phyloP scores from a whole-genome alignment of 495 filamentous ascomycete genomes.

The Tuber brumale region DNA sequence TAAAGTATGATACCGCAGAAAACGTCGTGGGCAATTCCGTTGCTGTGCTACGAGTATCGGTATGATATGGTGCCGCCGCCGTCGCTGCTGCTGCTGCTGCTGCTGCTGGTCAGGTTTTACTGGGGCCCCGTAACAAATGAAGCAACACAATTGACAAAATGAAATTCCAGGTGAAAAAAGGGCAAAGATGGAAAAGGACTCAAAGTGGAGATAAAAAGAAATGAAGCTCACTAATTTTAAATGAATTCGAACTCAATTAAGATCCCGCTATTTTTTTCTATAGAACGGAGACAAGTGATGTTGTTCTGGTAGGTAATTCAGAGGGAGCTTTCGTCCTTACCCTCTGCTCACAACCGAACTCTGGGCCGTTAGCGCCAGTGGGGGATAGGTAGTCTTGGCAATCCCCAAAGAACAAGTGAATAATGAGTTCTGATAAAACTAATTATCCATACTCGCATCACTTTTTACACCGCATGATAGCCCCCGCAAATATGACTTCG shows the following conservation, averaged over 20 bases:
- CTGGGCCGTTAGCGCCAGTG: background rate
- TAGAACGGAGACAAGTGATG: background rate
- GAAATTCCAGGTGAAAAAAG: slow-evolving; percentile 10
- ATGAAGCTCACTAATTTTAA: background rate
- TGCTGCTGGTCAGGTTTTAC: background rate
- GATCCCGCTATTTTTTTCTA: background rate
- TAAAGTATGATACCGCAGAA: background rate
- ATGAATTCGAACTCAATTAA: background rate
- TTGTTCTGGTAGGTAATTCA: background rate
- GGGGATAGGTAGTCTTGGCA: background rate
- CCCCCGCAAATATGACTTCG: background rate
- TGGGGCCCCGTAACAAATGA: slow-evolving; percentile 1
- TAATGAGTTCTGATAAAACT: background rate
- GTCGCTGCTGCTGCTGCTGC: background rate
- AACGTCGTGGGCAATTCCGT: background rate
- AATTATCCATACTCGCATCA: background rate
- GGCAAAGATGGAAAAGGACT: slow-evolving; percentile 4
- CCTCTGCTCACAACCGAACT: background rate
- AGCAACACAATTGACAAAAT: slow-evolving; percentile 12
- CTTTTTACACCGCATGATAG: background rate
- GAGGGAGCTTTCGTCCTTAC: background rate
- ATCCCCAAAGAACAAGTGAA: background rate
- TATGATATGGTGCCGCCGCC: background rate
- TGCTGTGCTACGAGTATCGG: background rate
- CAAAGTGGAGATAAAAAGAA: background rate